These are phyloP conservation scores for Venturia carpophila DNA, from an alignment of 2,329 filamentous ascomycete genomes.

Conservation along the genomic window DNA sequence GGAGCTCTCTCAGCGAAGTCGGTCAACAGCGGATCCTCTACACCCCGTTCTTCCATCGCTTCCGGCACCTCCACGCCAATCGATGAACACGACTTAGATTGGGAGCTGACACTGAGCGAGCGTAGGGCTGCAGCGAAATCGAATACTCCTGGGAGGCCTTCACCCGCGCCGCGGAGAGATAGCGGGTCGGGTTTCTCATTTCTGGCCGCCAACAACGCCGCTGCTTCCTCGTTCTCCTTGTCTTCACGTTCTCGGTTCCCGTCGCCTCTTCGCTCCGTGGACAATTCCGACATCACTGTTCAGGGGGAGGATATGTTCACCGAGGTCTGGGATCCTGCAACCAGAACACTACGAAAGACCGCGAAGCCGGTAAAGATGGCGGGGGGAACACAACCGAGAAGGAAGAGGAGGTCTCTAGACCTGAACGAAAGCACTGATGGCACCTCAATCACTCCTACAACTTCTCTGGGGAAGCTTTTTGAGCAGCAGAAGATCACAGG, in stretches of 20 bases:
- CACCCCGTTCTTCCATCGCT: slow-evolving; percentile 7
- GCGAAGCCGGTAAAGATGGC: neutral
- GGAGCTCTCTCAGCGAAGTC: slow-evolving; percentile 40
- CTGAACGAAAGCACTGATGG: slow-evolving; percentile 42
- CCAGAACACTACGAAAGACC: slow-evolving; percentile 4
- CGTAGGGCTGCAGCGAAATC: neutral
- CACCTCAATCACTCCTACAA: slow-evolving; percentile 53
- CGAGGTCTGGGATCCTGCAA: slow-evolving; percentile 2
- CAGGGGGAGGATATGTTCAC: neutral
- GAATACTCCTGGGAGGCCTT: neutral
- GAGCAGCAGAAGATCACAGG: slow-evolving; percentile 42
- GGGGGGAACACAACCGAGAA: neutral
- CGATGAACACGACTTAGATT: neutral
- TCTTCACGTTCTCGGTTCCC: neutral
- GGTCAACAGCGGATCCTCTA: slow-evolving; percentile 24
- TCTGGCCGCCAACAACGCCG: neutral
- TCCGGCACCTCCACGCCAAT: neutral
- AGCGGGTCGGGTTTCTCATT: neutral
- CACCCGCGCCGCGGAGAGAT: neutral
- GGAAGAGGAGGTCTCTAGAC: slow-evolving; percentile 20
- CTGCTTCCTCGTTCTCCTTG: neutral
- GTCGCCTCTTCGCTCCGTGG: neutral
- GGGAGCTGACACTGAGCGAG: slow-evolving; percentile 6
- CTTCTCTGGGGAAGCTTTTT: slow-evolving; percentile 60
- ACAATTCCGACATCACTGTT: neutral